Conservation (phyloP, 495 filamentous ascomycete species). For the Penicillium bovifimosum region DNA sequence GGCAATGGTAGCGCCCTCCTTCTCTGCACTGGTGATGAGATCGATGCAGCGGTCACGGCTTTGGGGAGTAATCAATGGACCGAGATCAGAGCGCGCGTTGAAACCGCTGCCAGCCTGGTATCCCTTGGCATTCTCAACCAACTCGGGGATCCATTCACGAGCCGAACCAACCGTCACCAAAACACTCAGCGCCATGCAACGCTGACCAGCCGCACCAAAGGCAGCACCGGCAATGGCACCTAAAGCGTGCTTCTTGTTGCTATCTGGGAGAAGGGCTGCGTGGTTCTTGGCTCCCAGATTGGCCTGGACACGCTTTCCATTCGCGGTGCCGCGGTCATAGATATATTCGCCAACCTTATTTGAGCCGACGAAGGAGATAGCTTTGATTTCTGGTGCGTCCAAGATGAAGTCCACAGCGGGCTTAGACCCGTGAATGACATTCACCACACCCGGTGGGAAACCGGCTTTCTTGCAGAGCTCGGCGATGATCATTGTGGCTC, state of each 20-base stretch:
- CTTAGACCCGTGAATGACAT: slow-evolving; percentile 85
- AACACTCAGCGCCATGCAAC: slow-evolving; percentile 95
- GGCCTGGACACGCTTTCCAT: slow-evolving; percentile 88
- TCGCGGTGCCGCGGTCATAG: slow-evolving; percentile 82
- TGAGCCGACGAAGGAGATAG: slow-evolving; percentile 90
- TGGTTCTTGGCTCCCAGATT: slow-evolving; percentile 99
- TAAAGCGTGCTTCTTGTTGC: slow-evolving; percentile 94
- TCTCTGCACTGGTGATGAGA: slow-evolving; percentile 81
- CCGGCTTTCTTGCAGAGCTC: slow-evolving; percentile 88
- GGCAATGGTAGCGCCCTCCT: slow-evolving; percentile 89
- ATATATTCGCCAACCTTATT: slow-evolving; percentile 98
- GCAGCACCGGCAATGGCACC: slow-evolving; percentile 95
- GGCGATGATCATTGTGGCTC: slow-evolving; percentile 94
- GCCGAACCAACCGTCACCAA: slow-evolving; percentile 94
- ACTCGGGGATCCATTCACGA: slow-evolving; percentile 82
- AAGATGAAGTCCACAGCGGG: slow-evolving; percentile 95
- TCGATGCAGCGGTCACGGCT: slow-evolving; percentile 83
- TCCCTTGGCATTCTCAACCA: slow-evolving; percentile 81
- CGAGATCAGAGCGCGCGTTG: slow-evolving; percentile 86
- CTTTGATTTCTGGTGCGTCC: slow-evolving; percentile 93
- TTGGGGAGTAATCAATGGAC: slow-evolving; percentile 90
- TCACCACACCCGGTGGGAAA: slow-evolving; percentile 89
- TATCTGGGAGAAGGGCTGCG: slow-evolving; percentile 88
- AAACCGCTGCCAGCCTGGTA: slow-evolving; percentile 85
- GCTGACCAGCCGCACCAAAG: slow-evolving; percentile 95